phyloP scores from a whole-genome alignment of 1,284 basidiomycete genomes.

The Vanrija sp. region DNA sequence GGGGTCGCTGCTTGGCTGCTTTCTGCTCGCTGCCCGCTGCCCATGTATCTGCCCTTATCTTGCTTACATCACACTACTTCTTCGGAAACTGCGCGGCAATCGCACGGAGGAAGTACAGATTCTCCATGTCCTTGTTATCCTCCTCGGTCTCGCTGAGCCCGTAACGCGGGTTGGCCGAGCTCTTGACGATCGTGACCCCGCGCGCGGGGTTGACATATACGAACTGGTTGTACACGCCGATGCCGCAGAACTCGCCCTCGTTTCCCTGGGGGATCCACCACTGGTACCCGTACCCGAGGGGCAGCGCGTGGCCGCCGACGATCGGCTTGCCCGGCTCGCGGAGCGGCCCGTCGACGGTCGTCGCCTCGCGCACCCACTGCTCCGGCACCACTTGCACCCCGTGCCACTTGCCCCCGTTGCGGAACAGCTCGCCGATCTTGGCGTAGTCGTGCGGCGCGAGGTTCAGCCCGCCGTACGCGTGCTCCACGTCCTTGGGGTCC shows the following conservation, averaged over 20 bases:
- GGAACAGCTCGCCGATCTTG: slow-evolving; percentile 11
- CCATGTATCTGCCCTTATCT: no score
- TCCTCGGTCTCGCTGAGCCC: background rate
- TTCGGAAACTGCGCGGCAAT: background rate
- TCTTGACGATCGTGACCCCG: background rate
- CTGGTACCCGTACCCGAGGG: slow-evolving; percentile 1
- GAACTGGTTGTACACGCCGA: slow-evolving; percentile 3
- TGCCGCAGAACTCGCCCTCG: background rate
- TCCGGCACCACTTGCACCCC: background rate
- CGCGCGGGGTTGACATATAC: slow-evolving; percentile 1
- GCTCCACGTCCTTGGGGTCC: background rate
- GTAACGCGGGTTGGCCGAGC: slow-evolving; percentile 1
- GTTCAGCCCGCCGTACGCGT: background rate
- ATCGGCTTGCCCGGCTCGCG: background rate
- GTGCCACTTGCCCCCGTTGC: slow-evolving; percentile 2
- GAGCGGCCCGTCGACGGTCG: background rate
- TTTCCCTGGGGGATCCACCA: background rate
- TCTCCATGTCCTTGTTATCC: background rate
- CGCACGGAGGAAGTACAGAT: background rate
- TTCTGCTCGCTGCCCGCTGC: no score
- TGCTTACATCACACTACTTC: no score
- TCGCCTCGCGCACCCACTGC: background rate
- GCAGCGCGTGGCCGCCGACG: background rate
- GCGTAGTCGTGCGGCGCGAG: slow-evolving; percentile 8
- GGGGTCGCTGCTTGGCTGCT: no score